A percentile compares a stretch with the other conserved stretches of the same genome.
These are phyloP conservation scores for Thraustochytrium striatum DNA, from an alignment of 352 stramenopile genomes.

Conservation along the genomic window DNA sequence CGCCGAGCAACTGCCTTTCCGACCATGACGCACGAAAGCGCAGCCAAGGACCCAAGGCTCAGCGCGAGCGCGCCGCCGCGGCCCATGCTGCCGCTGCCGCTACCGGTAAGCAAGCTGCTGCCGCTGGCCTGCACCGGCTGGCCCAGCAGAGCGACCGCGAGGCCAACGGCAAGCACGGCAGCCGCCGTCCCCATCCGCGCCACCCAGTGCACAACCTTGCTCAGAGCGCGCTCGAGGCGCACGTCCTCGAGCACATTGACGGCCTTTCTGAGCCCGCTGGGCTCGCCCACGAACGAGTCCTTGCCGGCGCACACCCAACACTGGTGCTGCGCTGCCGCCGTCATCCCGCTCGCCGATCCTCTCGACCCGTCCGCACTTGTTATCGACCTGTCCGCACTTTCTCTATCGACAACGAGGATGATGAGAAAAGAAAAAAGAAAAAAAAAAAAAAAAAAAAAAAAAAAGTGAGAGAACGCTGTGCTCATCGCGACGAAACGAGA, in stretches of 20 bases:
- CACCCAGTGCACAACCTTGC: neutral
- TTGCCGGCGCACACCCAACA: slow-evolving; percentile 7
- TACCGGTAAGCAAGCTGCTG: neutral
- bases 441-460: no score
- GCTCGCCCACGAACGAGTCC: neutral
- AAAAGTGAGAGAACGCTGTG: no score
- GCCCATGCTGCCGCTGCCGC: no score
- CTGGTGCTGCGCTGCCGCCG: neutral
- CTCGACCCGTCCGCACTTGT: no score
- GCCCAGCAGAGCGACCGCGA: neutral
- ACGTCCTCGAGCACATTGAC: neutral
- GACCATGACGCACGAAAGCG: neutral
- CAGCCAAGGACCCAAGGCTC: neutral
- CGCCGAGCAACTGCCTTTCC: neutral
- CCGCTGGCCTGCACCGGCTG: neutral
- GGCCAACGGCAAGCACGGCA: neutral
- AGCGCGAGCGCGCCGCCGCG: neutral
- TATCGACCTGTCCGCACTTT: no score
- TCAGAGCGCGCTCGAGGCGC: neutral
- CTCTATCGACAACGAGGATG: no score
- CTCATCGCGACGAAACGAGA: no score
- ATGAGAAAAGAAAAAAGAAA: no score
- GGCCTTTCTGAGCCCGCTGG: neutral
- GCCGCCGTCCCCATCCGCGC: neutral
- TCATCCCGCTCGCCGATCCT: neutral